Evolutionary conservation across 2,329 filamentous ascomycete species (phyloP).

Genomic region (Colletotrichum tropicale): DNA sequence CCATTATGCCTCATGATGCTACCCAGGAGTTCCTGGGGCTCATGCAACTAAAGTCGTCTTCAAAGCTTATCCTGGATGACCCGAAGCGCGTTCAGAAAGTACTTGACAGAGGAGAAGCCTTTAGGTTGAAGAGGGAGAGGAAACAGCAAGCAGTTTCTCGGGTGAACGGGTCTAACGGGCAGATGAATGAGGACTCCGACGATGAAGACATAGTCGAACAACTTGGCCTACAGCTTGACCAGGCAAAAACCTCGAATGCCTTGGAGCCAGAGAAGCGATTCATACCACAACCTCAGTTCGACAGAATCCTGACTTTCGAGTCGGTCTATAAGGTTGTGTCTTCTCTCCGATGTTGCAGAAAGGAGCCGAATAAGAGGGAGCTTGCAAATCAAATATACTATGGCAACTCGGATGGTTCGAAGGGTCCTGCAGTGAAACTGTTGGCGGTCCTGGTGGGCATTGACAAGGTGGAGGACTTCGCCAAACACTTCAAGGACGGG

Average conservation of each 20-base stretch:
- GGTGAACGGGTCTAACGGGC: no score
- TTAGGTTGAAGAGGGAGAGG: not conserved
- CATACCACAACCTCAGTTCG: not conserved
- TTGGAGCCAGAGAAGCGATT: not conserved
- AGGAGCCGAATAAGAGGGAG: not conserved
- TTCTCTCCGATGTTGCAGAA: not conserved
- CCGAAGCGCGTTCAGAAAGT: not conserved
- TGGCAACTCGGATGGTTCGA: not conserved
- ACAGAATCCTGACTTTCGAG: not conserved
- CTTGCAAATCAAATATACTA: not conserved
- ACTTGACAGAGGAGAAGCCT: not conserved
- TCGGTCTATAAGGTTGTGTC: not conserved
- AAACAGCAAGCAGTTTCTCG: not conserved
- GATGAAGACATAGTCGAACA: not conserved
- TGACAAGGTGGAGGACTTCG: not conserved
- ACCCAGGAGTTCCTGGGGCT: fast-evolving
- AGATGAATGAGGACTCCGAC: not conserved
- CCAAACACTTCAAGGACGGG: not conserved
- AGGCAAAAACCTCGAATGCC: not conserved
- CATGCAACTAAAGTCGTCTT: not conserved
- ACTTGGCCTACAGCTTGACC: not conserved
- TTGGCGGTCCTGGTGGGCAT: not conserved
- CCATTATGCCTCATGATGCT: not conserved
- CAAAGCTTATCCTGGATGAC: not conserved
- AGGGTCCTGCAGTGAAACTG: not conserved